Conservation (phyloP, 2,329 filamentous ascomycete genomes). For the Curvularia eragrostidis region DNA sequence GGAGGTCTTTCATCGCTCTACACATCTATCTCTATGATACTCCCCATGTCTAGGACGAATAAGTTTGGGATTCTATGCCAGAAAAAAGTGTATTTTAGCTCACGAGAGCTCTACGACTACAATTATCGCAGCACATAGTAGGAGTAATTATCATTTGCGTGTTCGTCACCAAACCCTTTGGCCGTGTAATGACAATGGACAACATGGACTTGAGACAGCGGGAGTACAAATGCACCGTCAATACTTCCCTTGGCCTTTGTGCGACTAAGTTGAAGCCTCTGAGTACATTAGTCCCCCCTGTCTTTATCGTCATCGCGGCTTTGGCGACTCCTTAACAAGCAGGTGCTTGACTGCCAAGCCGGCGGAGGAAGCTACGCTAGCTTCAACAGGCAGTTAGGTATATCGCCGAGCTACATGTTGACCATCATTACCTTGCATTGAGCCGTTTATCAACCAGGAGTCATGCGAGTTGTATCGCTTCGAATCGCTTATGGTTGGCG, state of each 20-base stretch:
- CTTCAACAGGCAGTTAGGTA: neutral
- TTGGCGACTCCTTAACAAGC: neutral
- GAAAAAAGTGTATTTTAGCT: neutral
- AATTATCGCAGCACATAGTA: neutral
- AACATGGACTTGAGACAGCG: neutral
- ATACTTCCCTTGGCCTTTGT: neutral
- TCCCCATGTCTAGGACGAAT: neutral
- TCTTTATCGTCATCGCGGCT: neutral
- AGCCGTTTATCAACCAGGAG: neutral
- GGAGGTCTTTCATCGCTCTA: neutral
- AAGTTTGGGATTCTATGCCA: neutral
- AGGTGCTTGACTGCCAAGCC: conserved; percentile 1
- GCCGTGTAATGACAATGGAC: neutral
- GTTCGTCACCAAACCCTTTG: neutral
- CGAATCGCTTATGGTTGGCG: neutral
- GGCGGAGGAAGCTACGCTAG: neutral
- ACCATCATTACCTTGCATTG: neutral
- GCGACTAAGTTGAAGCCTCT: no score
- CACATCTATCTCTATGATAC: neutral
- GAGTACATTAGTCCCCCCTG: neutral
- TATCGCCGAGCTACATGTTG: neutral
- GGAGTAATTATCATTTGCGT: neutral
- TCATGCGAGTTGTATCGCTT: neutral
- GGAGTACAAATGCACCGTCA: neutral
- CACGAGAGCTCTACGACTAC: neutral